Base-by-base conservation (phyloP, 805 yeast genomes). In the Monosporozyma servazzii region DNA sequence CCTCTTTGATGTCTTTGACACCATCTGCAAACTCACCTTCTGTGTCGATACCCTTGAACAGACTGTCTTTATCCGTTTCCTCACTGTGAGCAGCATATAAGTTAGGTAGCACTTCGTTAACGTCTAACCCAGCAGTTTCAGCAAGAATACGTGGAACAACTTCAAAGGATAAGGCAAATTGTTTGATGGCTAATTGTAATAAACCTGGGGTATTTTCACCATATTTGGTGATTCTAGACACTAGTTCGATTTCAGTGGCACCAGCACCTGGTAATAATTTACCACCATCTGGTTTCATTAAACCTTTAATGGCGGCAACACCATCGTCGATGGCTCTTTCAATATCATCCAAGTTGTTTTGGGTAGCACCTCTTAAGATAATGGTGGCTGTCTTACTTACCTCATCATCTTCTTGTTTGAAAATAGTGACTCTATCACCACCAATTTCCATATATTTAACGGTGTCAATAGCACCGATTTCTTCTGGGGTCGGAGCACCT, bases 281-380 rank as follows among this genome's bases (percentile, higher is more conserved):
- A 48, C 79, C 73, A 67, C 91, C 96, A 47, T 75, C 68, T 66
- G 86, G 91, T 69, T 84, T 86, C 60, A 91, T 77, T 57, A 93
- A 75, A 1, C 96, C 90, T 72, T 93, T 93, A 59, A 91, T 81
- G 31, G 95, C 87, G 54, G 88, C 80, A 47, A 93, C 96, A 64
- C 98, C 97, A 64, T 93, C 99, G 66, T 93, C 98, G 56, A 93
- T 88, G 48, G 98, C 96, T 64, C 99, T 82, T 74, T 93, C 99
- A 53, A 93, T 80, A 67, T 93, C 98, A 64, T 93, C 99, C 66
- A 93, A 74, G 66, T 78, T 81, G 71, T 88, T 90, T 70, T 88
- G 91, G 6, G 99, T 93, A 43, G 99, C 99, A 51, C 99, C 99
- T 70, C 99, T 81, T 50, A 93, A 75, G 47, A 93, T 84, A 61